Percentiles rank a stretch among this genome's conserved stretches.
Evolutionary conservation across 75 land plant genomes (phyloP).

Genomic region (Adiantum capillusveneris): DNA sequence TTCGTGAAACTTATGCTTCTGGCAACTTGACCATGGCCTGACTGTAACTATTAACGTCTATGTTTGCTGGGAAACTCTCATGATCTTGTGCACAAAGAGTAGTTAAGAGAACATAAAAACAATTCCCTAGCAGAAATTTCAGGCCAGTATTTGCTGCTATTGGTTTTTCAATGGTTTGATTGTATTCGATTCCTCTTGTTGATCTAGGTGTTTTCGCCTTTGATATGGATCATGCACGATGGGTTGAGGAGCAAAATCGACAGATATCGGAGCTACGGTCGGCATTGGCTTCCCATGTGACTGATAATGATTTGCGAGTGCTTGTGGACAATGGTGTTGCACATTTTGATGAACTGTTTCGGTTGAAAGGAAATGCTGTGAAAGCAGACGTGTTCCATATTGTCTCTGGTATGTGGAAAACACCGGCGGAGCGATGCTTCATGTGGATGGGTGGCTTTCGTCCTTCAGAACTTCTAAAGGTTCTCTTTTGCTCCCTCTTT

Average conservation of each 20-base stretch:
- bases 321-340: slow-evolving; percentile 63
- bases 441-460: no score
- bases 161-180: no score
- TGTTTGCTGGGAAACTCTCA: no score
- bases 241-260: slow-evolving; percentile 67
- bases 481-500: slow-evolving; percentile 7
- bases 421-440: slow-evolving; percentile 82
- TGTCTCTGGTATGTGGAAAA: slow-evolving; percentile 89
- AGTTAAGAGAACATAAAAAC: no score
- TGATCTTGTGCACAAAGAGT: no score
- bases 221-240: slow-evolving; percentile 71
- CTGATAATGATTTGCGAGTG: slow-evolving; percentile 64
- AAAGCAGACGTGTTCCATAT: slow-evolving; percentile 84
- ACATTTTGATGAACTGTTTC: slow-evolving; percentile 76
- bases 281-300: slow-evolving; percentile 62
- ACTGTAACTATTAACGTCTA: no score
- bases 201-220: slow-evolving; percentile 71
- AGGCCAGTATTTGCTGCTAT: no score
- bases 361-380: slow-evolving; percentile 57
- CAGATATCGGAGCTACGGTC: slow-evolving; percentile 59
- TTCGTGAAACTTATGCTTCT: no score
- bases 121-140: no score
- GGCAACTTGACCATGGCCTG: no score
- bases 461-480: slow-evolving; percentile 81
- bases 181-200: no score